Conservation (phyloP, 2,329 filamentous ascomycete species). For the Cercospora sp. region DNA sequence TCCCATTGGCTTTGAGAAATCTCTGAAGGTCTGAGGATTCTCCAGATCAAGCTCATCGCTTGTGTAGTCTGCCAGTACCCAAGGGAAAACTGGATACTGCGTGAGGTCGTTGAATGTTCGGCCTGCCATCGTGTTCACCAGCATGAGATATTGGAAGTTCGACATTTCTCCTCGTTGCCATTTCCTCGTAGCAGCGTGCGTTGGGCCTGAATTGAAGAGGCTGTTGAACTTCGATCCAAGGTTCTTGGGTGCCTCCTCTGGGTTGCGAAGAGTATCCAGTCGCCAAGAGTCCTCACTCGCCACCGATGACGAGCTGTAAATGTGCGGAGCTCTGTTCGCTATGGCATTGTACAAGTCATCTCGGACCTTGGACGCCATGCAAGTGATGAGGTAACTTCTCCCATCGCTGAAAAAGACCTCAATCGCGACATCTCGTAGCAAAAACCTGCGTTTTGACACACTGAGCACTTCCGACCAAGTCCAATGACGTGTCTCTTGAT, state of each 20-base stretch:
- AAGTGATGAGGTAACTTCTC: conserved; percentile 87
- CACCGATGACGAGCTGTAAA: conserved; percentile 58
- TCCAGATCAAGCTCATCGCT: conserved; percentile 87
- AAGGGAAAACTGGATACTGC: conserved; percentile 97
- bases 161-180: conserved; percentile 96
- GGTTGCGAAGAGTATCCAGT: conserved; percentile 75
- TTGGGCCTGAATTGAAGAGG: conserved; percentile 80
- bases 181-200: conserved; percentile 80
- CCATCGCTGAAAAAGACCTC: conserved; percentile 98
- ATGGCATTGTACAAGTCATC: conserved; percentile 81
- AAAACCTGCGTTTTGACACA: conserved; percentile 89
- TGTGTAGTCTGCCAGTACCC: conserved; percentile 93
- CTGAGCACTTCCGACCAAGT: conserved; percentile 92
- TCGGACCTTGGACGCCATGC: conserved; percentile 69
- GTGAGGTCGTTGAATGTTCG: conserved; percentile 97
- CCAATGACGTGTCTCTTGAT: conserved; percentile 88
- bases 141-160: conserved; percentile 98
- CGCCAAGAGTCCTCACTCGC: conserved; percentile 87
- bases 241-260: conserved; percentile 62
- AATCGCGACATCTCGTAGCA: conserved; percentile 94
- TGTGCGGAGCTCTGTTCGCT: conserved; percentile 75
- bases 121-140: conserved; percentile 95
- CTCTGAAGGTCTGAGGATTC: conserved; percentile 81
- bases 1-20: conserved; percentile 94
- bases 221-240: conserved; percentile 88